phyloP scores from a whole-genome alignment of 108 stramenopile genomes.

The Nitzschia putrida region DNA sequence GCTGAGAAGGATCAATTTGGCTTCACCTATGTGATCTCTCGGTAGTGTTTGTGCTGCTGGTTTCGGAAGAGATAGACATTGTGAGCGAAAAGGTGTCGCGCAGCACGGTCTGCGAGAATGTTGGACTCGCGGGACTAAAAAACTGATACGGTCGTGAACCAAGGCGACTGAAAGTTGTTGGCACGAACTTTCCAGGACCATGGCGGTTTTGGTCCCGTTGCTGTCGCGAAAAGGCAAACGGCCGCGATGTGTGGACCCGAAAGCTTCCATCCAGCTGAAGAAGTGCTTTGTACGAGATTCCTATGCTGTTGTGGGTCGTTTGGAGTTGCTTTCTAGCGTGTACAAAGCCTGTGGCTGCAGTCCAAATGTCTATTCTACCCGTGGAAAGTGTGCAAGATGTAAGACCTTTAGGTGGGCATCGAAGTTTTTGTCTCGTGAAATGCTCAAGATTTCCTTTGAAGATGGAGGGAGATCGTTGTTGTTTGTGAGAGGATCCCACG shows the following conservation, averaged over 20 bases:
- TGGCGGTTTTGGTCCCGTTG: not conserved
- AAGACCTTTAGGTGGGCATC: not conserved
- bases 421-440: conserved; percentile 9
- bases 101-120: too few species aligned
- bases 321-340: conserved; percentile 9
- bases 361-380: conserved; percentile 1
- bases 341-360: conserved; percentile 8
- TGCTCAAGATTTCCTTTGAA: not conserved
- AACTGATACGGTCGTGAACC: too few species aligned
- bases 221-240: not conserved
- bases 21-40: too few species aligned
- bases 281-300: not conserved
- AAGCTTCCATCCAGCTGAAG: not conserved
- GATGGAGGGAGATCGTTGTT: not conserved
- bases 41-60: too few species aligned
- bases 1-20: too few species aligned
- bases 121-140: too few species aligned
- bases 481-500: not conserved
- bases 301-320: not conserved
- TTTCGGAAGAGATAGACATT: too few species aligned
- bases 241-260: not conserved
- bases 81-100: too few species aligned
- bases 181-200: not conserved
- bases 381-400: conserved; percentile 1
- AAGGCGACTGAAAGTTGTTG: too few species aligned